Evolutionary conservation across 108 stramenopile species (phyloP), one percentile per base, ranked within the genome.

Genomic region (Cyclotella choctawhatcheeana): DNA sequence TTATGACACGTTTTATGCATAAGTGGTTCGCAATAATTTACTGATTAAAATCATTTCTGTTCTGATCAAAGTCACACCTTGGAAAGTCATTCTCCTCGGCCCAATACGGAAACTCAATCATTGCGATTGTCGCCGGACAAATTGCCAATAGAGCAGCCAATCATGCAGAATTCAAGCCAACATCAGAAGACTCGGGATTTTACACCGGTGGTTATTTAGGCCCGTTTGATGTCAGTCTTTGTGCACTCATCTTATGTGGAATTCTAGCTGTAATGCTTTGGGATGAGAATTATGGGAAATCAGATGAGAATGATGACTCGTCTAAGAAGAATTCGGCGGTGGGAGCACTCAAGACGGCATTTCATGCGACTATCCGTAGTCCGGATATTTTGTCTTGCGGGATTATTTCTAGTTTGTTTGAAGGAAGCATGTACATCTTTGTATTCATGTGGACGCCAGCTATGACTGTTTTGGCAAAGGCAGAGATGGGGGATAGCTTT

Each of bases 361-460:
- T 86, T 45, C 31, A 50, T 0, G 69, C 85, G 1, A 85, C 96
- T 18, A 60, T 86, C 26, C 67, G 76, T 7, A 92, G 85, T 58
- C 73, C 82, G 8, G 85, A 94, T 6, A 85, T 99, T 35, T 47
- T 94, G 35, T 82, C 96, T 35, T 90, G 88, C 71, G 93, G 93
- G 12, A 73, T 91, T 24, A 93, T 97, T 33, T 93, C 91, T 16
- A 87, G 88, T 27, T 69, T 97, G 17, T 99, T 98, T 81, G 98
- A 99, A 75, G 97, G 95, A 48, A 83, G 83, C 66, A 88, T 87
- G 89, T 97, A 97, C 82, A 89, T 96, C 62, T 99, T 97, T 74
- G 97, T 99, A 27, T 97, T 98, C 74, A 87, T 95, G 94, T 99
- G 98, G 98, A 97, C 97, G 2, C 98, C 98, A 4, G 86, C 93